phyloP scores from a whole-genome alignment of 305 asterid species.

The Nicotiana rustica region DNA sequence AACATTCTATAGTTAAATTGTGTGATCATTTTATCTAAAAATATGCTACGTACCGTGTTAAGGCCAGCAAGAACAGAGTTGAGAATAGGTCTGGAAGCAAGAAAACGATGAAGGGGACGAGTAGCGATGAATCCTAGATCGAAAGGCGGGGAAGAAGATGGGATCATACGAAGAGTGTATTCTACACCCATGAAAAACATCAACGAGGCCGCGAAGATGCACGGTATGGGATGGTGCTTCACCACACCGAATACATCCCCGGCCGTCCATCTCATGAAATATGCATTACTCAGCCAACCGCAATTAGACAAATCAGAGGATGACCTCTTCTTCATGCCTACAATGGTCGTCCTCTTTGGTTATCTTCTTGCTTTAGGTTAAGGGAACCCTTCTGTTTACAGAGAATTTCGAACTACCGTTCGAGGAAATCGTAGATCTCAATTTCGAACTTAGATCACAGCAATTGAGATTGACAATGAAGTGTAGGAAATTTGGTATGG shows the following conservation, averaged over 20 bases:
- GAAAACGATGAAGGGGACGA: constrained; percentile 60
- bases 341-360: neutral
- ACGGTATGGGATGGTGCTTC: constrained; percentile 74
- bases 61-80: constrained; percentile 84
- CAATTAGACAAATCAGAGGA: neutral
- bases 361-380: neutral
- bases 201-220: constrained; percentile 64
- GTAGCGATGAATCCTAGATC: constrained; percentile 91
- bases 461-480: neutral
- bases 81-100: constrained; percentile 71
- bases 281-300: constrained; percentile 41
- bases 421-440: constrained; percentile 5
- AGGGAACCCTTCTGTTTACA: constrained; percentile 26
- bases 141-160: constrained; percentile 70
- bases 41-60: constrained; percentile 66
- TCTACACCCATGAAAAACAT: constrained; percentile 87
- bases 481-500: neutral
- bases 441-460: neutral
- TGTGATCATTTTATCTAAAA: neutral
- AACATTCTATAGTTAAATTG: neutral
- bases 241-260: constrained; percentile 60
- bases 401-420: neutral
- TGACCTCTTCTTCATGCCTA: constrained; percentile 44
- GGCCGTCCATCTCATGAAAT: constrained; percentile 70
- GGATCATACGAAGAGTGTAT: constrained; percentile 84